Evolutionary conservation across 1,284 basidiomycete genomes (phyloP).

Genomic region (Anthracocystis setariae): DNA sequence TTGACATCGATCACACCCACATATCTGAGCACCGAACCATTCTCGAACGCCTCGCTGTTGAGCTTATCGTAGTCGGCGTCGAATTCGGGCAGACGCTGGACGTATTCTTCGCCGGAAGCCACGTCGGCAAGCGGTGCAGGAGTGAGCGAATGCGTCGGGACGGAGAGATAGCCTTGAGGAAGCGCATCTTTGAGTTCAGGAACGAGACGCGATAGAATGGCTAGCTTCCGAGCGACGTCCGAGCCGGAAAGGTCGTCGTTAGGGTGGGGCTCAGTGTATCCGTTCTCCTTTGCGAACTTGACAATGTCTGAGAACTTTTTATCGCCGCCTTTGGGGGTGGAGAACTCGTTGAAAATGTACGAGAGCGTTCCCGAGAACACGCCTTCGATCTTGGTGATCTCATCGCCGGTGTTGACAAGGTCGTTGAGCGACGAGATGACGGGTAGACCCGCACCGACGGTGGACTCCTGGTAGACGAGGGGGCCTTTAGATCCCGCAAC

Average conservation of each 20-base stretch:
- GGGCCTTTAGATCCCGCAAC: slow-evolving; percentile 68
- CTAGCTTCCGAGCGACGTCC: slow-evolving; percentile 95
- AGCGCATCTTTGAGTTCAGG: slow-evolving; percentile 68
- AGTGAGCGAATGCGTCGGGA: slow-evolving; percentile 86
- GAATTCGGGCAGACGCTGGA: slow-evolving; percentile 81
- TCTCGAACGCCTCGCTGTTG: slow-evolving; percentile 78
- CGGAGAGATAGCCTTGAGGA: slow-evolving; percentile 79
- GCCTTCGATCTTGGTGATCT: slow-evolving; percentile 74
- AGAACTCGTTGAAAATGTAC: slow-evolving; percentile 98
- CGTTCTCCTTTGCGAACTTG: slow-evolving; percentile 85
- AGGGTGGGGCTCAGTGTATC: slow-evolving; percentile 97
- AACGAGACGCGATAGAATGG: slow-evolving; percentile 81
- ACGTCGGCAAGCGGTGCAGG: slow-evolving; percentile 79
- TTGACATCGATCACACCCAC: slow-evolving; percentile 92
- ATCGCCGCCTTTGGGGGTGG: slow-evolving; percentile 68
- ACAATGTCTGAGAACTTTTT: slow-evolving; percentile 87
- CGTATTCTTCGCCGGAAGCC: slow-evolving; percentile 74
- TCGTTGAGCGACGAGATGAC: slow-evolving; percentile 92
- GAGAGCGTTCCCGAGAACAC: slow-evolving; percentile 95
- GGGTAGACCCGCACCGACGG: slow-evolving; percentile 94
- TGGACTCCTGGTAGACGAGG: slow-evolving; percentile 86
- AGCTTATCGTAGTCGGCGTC: slow-evolving; percentile 83
- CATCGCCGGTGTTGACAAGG: slow-evolving; percentile 89
- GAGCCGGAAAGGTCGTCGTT: slow-evolving; percentile 95
- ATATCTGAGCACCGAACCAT: slow-evolving; percentile 86